phyloP scores from a whole-genome alignment of 495 filamentous ascomycete species.

The Evernia prunastri region DNA sequence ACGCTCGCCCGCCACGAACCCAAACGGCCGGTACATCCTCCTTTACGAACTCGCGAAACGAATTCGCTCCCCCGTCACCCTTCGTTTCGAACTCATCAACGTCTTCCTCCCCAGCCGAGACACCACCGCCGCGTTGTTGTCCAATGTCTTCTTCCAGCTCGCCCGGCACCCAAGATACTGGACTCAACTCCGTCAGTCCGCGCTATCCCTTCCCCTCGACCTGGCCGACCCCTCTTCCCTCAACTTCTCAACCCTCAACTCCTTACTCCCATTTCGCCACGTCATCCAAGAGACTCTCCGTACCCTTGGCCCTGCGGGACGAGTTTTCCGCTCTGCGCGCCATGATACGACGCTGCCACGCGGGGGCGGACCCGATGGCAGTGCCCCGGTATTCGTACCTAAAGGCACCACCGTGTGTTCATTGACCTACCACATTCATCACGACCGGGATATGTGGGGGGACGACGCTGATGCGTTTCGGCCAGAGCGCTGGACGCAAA shows the following conservation, averaged over 20 bases:
- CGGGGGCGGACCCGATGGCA: constrained; percentile 60
- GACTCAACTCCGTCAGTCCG: constrained; percentile 33
- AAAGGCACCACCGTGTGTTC: constrained; percentile 42
- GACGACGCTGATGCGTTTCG: constrained; percentile 46
- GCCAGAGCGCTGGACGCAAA: constrained; percentile 49
- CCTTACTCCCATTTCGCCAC: neutral
- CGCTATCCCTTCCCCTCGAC: constrained; percentile 1
- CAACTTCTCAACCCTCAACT: constrained; percentile 1
- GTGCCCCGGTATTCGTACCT: constrained; percentile 42
- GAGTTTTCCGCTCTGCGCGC: constrained; percentile 40
- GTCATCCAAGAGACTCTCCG: constrained; percentile 14
- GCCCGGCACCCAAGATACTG: constrained; percentile 45
- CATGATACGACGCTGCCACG: constrained; percentile 48
- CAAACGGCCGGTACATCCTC: constrained; percentile 33
- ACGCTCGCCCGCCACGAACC: neutral
- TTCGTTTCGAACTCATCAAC: constrained; percentile 24
- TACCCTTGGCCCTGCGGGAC: constrained; percentile 49
- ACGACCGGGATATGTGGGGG: constrained; percentile 49
- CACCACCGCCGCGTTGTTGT: constrained; percentile 52
- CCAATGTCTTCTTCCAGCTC: constrained; percentile 56
- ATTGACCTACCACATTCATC: constrained; percentile 46
- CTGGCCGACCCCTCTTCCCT: constrained; percentile 21
- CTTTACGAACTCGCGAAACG: constrained; percentile 35
- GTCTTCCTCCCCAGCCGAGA: constrained; percentile 57
- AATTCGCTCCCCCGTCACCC: constrained; percentile 33